phyloP scores from a whole-genome alignment of 768 basidiomycete species.

The Suillus alpinus region DNA sequence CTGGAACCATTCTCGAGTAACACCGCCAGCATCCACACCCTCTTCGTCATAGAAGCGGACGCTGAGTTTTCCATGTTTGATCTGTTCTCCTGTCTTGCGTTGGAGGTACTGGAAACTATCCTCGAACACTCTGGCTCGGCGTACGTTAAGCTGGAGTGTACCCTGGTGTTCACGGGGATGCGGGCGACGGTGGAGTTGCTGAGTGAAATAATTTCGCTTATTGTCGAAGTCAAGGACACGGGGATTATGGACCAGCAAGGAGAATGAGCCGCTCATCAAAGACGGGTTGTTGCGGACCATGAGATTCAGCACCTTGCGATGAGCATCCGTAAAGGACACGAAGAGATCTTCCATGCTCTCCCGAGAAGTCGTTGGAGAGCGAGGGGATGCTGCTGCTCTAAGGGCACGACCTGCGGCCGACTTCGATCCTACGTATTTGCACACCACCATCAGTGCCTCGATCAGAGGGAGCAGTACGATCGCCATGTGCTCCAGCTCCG shows the following conservation, averaged over 20 bases:
- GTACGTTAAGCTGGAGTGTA: conserved; percentile 85
- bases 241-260: conserved; percentile 91
- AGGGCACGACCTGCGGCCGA: conserved; percentile 48
- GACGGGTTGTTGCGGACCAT: conserved; percentile 99
- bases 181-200: conserved; percentile 85
- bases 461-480: conserved; percentile 93
- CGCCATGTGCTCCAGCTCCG: conserved; percentile 83
- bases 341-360: conserved; percentile 91
- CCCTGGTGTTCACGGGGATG: conserved; percentile 76
- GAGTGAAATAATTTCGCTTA: conserved; percentile 94
- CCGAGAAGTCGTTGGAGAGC: conserved; percentile 61
- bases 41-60: conserved; percentile 97
- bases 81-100: conserved; percentile 88
- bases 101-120: conserved; percentile 94
- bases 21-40: conserved; percentile 97
- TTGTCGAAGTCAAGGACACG: conserved; percentile 98
- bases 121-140: conserved; percentile 90
- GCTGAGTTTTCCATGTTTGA: conserved; percentile 96
- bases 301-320: conserved; percentile 90
- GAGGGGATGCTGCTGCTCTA: conserved; percentile 66
- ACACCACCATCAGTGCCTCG: conserved; percentile 97
- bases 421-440: conserved; percentile 86
- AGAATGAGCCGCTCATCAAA: conserved; percentile 97
- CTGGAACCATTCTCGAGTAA: conserved; percentile 98
- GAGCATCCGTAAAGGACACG: conserved; percentile 88